Base-by-base conservation (phyloP, 1,284 basidiomycete species). In the Stereum hirsutum region DNA sequence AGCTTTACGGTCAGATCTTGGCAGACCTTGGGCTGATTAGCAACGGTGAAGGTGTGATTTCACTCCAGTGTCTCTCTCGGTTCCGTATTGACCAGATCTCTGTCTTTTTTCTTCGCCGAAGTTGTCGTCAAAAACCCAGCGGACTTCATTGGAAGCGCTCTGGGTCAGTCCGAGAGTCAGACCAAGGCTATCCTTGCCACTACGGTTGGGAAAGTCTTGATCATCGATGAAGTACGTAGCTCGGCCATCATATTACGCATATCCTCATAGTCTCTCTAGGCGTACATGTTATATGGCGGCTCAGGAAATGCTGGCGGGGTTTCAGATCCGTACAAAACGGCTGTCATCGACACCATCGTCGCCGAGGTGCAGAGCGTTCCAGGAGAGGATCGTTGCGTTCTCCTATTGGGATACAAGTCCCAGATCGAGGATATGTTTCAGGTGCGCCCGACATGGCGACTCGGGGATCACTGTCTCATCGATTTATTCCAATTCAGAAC, bases 401-500 rank as follows among this genome's bases (percentile, higher is more conserved):
- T 83, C 23, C 53, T 83, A 28, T 56, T 81, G 1, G 80, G 81
- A 10, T 84, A 84, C 54, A 72, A 75, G 46, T 62, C 72, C 0
- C 64, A 81, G 49, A 83, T 84, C 67, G 57, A 63, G 25, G 74
- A 80, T 19, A 83, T 83, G 81, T 83, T 84, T 52, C 77, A 80
- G 62, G 80, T 81, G 74, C n/a, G n/a, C n/a, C n/a, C n/a, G n/a
- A n/a, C n/a, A n/a, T n/a, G n/a, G n/a, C n/a, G n/a, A n/a, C n/a
- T n/a, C n/a, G n/a, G n/a, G n/a, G n/a, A n/a, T n/a, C n/a, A n/a
- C n/a, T n/a, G n/a, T n/a, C n/a, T n/a, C n/a, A n/a, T n/a, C n/a
- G n/a, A n/a, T n/a, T n/a, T n/a, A n/a, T n/a, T n/a, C n/a, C n/a
- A n/a, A n/a, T n/a, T 17, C 35, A 63, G 80, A 78, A 83, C 44